These are phyloP conservation scores for Hypoxylon fuscum DNA, from an alignment of 495 filamentous ascomycete genomes.

Conservation along the genomic window DNA sequence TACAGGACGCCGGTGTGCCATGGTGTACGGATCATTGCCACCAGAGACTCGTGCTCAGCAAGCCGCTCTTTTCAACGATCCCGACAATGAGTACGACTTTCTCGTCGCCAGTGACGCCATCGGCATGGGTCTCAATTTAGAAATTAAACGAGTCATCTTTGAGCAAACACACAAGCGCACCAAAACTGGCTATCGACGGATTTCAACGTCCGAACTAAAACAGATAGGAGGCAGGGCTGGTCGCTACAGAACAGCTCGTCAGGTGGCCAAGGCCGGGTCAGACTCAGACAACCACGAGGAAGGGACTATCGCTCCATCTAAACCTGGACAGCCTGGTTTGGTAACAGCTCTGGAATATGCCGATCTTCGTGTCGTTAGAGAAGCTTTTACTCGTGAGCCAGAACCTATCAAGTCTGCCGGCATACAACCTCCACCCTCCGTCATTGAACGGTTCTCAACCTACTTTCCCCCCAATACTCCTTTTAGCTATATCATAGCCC, in stretches of 20 bases:
- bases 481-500: constrained; percentile 78
- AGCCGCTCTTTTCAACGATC: constrained; percentile 92
- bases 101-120: constrained; percentile 95
- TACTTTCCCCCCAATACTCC: constrained; percentile 82
- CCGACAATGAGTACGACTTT: constrained; percentile 91
- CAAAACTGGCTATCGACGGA: constrained; percentile 55
- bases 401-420: constrained; percentile 77
- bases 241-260: constrained; percentile 77
- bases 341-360: constrained; percentile 80
- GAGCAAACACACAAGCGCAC: constrained; percentile 76
- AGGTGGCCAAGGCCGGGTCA: constrained; percentile 47
- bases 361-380: constrained; percentile 70
- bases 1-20: constrained; percentile 83
- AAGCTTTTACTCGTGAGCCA: constrained; percentile 69
- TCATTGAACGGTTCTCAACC: constrained; percentile 74
- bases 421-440: constrained; percentile 69
- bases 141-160: constrained; percentile 91
- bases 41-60: constrained; percentile 93
- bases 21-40: constrained; percentile 91
- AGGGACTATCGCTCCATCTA: constrained; percentile 36
- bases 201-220: constrained; percentile 82
- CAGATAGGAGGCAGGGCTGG: constrained; percentile 96
- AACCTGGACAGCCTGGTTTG: constrained; percentile 64
- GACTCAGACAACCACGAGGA: constrained; percentile 52
- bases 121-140: constrained; percentile 96